phyloP scores from a whole-genome alignment of 495 filamentous ascomycete species.

The Opeltia flavorubescens region DNA sequence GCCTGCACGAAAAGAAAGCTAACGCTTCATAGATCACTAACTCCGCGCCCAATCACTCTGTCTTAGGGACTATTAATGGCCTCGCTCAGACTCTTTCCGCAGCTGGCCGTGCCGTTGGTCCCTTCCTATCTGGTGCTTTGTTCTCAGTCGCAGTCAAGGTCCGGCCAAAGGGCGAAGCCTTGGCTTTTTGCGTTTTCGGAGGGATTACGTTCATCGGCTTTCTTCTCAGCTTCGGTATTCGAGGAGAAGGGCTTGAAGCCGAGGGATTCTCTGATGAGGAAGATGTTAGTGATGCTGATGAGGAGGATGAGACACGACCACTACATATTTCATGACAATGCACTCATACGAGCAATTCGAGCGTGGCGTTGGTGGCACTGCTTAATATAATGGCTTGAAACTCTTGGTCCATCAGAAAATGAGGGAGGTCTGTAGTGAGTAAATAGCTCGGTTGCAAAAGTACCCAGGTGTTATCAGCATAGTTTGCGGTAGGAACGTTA shows the following conservation, averaged over 20 bases:
- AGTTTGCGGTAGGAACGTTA: no score
- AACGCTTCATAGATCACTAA: constrained; percentile 63
- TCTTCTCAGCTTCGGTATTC: constrained; percentile 58
- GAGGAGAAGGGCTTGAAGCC: constrained; percentile 42
- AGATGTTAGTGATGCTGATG: constrained; percentile 30
- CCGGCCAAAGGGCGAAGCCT: constrained; percentile 63
- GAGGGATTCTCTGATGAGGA: constrained; percentile 47
- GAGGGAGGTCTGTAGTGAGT: no score
- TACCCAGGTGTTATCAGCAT: no score
- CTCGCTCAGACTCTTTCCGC: constrained; percentile 90
- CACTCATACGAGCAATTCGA: not conserved
- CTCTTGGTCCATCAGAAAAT: no score
- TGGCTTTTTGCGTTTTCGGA: constrained; percentile 74
- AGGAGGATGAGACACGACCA: constrained; percentile 25
- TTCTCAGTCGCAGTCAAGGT: constrained; percentile 61
- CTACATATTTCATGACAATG: not conserved
- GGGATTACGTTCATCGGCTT: constrained; percentile 66
- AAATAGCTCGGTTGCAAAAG: no score
- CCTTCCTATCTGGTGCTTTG: constrained; percentile 72
- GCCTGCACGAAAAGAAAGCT: not conserved
- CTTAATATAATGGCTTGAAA: no score
- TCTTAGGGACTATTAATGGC: constrained; percentile 81
- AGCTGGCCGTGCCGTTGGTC: constrained; percentile 75
- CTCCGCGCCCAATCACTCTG: constrained; percentile 70
- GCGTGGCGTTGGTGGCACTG: not conserved